phyloP scores from a whole-genome alignment of 164 flowering plant species.

The Brasenia schreberi region DNA sequence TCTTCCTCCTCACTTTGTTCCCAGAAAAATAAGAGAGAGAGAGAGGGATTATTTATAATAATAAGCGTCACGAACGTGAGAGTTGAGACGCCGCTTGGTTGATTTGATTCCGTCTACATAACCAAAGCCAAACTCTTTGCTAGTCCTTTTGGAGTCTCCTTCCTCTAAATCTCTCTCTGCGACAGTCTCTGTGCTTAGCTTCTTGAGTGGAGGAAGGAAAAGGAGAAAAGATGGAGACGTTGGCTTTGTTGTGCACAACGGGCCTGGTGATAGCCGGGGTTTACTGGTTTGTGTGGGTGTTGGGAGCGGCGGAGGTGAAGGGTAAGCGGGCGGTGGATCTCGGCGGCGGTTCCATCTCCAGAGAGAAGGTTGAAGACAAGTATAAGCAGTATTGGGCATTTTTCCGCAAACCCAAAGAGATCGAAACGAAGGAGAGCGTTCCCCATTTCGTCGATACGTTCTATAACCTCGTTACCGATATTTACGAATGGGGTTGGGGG shows the following conservation, averaged over 20 bases:
- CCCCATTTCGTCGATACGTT: constrained; percentile 91
- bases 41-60: no score
- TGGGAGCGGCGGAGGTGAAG: constrained; percentile 80
- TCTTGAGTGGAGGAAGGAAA: neutral
- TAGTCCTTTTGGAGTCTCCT: no score
- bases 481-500: constrained; percentile 99
- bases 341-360: constrained; percentile 78
- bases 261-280: constrained; percentile 47
- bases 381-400: constrained; percentile 89
- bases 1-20: no score
- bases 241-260: constrained; percentile 47
- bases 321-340: constrained; percentile 74
- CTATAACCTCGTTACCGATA: constrained; percentile 90
- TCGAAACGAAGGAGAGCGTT: constrained; percentile 66
- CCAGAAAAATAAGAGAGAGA: no score
- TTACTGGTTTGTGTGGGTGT: constrained; percentile 87
- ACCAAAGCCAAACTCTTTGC: no score
- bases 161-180: neutral
- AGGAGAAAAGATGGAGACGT: constrained; percentile 33
- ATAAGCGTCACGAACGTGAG: no score
- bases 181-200: neutral
- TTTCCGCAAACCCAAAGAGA: constrained; percentile 81
- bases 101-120: no score
- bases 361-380: constrained; percentile 63
- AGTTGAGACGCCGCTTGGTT: no score